Evolutionary conservation across 225 moss, liverwort and hornwort genomes (phyloP).

Genomic region (Neckera pumila): DNA sequence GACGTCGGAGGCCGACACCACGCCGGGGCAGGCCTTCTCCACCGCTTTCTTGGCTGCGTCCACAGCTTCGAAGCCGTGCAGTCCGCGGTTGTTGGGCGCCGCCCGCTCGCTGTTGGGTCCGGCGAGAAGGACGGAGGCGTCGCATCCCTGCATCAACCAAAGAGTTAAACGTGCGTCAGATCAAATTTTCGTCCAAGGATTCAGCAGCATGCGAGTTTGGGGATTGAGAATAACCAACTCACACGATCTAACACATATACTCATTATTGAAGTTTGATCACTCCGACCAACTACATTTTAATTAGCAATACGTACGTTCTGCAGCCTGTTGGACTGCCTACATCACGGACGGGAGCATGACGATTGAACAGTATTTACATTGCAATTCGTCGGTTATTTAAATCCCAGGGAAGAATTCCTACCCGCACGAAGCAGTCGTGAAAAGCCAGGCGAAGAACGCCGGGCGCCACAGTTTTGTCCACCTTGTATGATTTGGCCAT

Average conservation of each 20-base stretch:
- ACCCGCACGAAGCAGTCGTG: conserved; percentile 19
- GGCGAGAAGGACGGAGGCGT: conserved; percentile 19
- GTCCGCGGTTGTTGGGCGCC: neutral
- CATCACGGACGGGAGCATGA: neutral
- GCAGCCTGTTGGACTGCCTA: neutral
- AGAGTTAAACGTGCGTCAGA: neutral
- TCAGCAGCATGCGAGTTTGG: neutral
- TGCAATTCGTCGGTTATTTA: neutral
- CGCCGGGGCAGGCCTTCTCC: conserved; percentile 14
- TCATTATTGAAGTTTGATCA: neutral
- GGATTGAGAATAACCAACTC: neutral
- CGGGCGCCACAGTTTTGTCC: conserved; percentile 11
- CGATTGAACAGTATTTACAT: neutral
- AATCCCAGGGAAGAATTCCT: neutral
- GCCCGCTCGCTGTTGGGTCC: neutral
- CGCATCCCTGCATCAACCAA: conserved; percentile 5
- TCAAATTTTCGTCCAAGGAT: neutral
- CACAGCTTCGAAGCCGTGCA: conserved; percentile 14
- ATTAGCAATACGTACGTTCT: neutral
- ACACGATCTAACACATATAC: neutral
- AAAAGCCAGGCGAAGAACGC: conserved; percentile 1
- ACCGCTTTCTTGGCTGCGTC: conserved; percentile 22
- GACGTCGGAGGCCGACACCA: conserved; percentile 20
- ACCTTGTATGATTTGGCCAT: neutral
- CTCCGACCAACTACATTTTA: neutral